Conservation (phyloP, 2,329 filamentous ascomycete genomes). For the Penicillium frequentans region DNA sequence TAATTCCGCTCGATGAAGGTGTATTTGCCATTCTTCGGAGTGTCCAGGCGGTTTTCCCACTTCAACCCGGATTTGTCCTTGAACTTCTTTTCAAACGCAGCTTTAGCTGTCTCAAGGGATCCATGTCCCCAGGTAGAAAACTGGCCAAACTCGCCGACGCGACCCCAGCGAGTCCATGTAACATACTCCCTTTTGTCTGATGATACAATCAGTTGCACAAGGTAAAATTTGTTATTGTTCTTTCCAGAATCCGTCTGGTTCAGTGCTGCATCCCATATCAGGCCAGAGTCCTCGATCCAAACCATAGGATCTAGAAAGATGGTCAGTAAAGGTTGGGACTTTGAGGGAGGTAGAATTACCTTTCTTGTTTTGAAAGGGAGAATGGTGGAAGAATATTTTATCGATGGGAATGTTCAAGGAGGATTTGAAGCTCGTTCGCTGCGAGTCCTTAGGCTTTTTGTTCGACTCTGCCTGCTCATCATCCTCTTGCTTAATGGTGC, state of each 20-base stretch:
- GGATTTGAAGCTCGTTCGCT: slow-evolving; percentile 43
- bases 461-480: slow-evolving; percentile 11
- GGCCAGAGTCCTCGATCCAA: slow-evolving; percentile 63
- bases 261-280: slow-evolving; percentile 76
- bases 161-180: slow-evolving; percentile 78
- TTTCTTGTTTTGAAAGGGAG: background rate
- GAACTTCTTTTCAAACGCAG: slow-evolving; percentile 56
- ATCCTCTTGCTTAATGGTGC: slow-evolving; percentile 10
- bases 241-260: slow-evolving; percentile 71
- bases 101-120: slow-evolving; percentile 40
- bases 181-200: slow-evolving; percentile 42
- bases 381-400: slow-evolving; percentile 29
- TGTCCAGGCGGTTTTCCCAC: slow-evolving; percentile 49
- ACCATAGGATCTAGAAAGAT: slow-evolving; percentile 44
- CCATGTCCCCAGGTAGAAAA: slow-evolving; percentile 42
- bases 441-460: slow-evolving; percentile 47
- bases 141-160: slow-evolving; percentile 62
- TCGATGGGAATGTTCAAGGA: slow-evolving; percentile 49
- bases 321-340: background rate
- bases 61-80: slow-evolving; percentile 55
- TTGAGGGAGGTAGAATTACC: background rate
- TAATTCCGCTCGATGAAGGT: slow-evolving; percentile 80
- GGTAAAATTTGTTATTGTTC: slow-evolving; percentile 85
- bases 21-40: slow-evolving; percentile 63
- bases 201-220: slow-evolving; percentile 61